Conservation (phyloP, 306 rosid species). For the Coriaria nepalensis region DNA sequence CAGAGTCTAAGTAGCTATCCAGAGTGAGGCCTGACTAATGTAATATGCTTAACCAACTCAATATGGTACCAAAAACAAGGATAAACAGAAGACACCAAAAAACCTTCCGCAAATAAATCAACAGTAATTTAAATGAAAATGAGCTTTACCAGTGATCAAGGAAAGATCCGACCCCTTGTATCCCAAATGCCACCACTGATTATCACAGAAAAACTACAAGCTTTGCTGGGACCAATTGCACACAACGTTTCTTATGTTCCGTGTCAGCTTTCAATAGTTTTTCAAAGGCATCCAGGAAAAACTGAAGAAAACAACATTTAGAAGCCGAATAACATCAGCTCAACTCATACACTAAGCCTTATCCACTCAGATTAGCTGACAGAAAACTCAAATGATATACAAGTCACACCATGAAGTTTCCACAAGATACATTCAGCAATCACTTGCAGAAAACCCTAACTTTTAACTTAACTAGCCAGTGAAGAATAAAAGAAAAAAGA, state of each 20-base stretch:
- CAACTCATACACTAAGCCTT: constrained; percentile 11
- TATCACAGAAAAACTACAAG: constrained; percentile 12
- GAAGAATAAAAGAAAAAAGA: background rate
- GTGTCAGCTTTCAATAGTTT: constrained; percentile 21
- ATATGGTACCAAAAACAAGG: constrained; percentile 18
- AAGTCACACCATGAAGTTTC: too few relatives aligned
- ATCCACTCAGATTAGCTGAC: constrained; percentile 3
- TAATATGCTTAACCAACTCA: constrained; percentile 22
- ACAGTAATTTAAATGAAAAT: constrained; percentile 7
- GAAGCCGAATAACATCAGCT: constrained; percentile 9
- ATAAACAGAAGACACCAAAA: constrained; percentile 11
- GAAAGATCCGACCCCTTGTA: background rate
- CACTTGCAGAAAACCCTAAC: constrained; percentile 28
- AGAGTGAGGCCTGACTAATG: constrained; percentile 49
- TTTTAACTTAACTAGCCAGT: constrained; percentile 7
- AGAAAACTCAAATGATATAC: background rate
- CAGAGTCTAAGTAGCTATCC: constrained; percentile 64
- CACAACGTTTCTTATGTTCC: constrained; percentile 14
- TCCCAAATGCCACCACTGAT: constrained; percentile 16
- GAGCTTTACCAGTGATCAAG: too few relatives aligned
- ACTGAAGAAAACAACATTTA: constrained; percentile 19
- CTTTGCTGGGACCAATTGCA: constrained; percentile 17
- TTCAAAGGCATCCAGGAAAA: constrained; percentile 25
- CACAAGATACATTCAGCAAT: too few relatives aligned
- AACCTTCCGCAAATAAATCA: constrained; percentile 10